These are phyloP conservation scores for Epichloe festucae DNA, from an alignment of 2,329 filamentous ascomycete species.

Conservation along the genomic window DNA sequence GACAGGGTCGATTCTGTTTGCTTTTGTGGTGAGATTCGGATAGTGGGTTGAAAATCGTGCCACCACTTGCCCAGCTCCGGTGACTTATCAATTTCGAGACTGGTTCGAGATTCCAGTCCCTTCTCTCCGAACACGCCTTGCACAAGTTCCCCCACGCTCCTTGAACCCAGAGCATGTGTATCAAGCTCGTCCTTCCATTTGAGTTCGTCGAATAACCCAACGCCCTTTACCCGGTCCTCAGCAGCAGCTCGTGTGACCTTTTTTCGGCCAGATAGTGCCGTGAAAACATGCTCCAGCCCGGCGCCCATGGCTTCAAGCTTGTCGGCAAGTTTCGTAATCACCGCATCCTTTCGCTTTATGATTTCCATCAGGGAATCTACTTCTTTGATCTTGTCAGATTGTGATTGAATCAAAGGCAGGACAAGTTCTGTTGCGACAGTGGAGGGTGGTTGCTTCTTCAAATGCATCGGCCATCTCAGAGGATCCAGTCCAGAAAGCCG, in stretches of 20 bases:
- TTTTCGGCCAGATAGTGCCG: slow-evolving; percentile 35
- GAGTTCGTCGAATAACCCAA: slow-evolving; percentile 32
- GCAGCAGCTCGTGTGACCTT: slow-evolving; percentile 29
- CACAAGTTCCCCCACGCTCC: slow-evolving; percentile 25
- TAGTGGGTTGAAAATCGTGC: slow-evolving; percentile 25
- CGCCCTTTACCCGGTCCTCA: slow-evolving; percentile 36
- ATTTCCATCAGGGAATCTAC: slow-evolving; percentile 28
- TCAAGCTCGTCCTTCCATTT: slow-evolving; percentile 24
- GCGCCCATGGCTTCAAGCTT: slow-evolving; percentile 40
- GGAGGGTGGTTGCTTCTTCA: slow-evolving; percentile 33
- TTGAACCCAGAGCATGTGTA: slow-evolving; percentile 12
- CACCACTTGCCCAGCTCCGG: slow-evolving; percentile 35
- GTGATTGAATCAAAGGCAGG: slow-evolving; percentile 36
- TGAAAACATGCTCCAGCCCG: slow-evolving; percentile 41
- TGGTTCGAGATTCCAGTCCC: slow-evolving; percentile 18
- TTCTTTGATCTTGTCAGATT: slow-evolving; percentile 27
- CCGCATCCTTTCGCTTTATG: slow-evolving; percentile 37
- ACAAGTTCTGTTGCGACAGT: slow-evolving; percentile 35
- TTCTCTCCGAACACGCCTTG: slow-evolving; percentile 26
- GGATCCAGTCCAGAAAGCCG: slow-evolving; percentile 51
- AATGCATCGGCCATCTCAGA: slow-evolving; percentile 51
- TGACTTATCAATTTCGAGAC: slow-evolving; percentile 19
- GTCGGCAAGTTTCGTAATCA: slow-evolving; percentile 37
- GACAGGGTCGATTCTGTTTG: slow-evolving; percentile 2
- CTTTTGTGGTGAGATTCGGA: slow-evolving; percentile 11